These are phyloP conservation scores for Geotrichum cucujoidarum DNA, from an alignment of 1,139 yeast species.

Conservation along the genomic window DNA sequence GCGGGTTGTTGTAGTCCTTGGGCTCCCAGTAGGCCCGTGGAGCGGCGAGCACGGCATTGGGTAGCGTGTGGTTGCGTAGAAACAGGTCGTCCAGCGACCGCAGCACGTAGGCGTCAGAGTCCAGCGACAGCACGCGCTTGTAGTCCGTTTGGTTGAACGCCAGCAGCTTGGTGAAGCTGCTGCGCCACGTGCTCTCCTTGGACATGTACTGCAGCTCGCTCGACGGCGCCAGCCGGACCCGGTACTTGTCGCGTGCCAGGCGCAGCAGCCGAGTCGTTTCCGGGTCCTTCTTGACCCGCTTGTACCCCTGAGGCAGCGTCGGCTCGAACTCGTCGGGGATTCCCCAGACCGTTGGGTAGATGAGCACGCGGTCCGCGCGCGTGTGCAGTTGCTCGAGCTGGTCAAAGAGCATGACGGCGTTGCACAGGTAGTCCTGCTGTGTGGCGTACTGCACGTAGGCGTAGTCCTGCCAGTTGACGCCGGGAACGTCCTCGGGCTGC, in stretches of 20 bases:
- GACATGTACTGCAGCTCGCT: conserved; percentile 23
- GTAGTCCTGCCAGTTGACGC: conserved; percentile 22
- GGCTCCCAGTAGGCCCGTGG: conserved; percentile 36
- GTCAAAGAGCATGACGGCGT: conserved; percentile 42
- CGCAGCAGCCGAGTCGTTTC: conserved; percentile 13
- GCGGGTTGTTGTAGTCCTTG: neutral
- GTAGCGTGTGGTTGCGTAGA: conserved; percentile 34
- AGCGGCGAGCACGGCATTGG: conserved; percentile 38
- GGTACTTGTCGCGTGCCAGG: conserved; percentile 15
- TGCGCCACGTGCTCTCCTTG: conserved; percentile 40
- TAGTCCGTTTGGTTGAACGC: conserved; percentile 45
- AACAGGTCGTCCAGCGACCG: conserved; percentile 45
- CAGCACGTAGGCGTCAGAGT: conserved; percentile 38
- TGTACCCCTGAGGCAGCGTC: neutral
- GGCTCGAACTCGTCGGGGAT: conserved; percentile 12
- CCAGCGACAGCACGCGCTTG: conserved; percentile 45
- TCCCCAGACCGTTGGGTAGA: conserved; percentile 26
- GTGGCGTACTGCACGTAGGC: conserved; percentile 51
- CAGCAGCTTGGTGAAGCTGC: conserved; percentile 47
- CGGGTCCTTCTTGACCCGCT: conserved; percentile 1
- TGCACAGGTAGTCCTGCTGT: conserved; percentile 41
- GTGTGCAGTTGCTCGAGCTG: conserved; percentile 36
- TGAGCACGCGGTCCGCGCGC: conserved; percentile 40
- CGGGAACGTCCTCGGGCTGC: neutral
- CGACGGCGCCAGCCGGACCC: conserved; percentile 32